Evolutionary conservation across 2,329 filamentous ascomycete genomes (phyloP).

Genomic region (Fusarium vanettenii): DNA sequence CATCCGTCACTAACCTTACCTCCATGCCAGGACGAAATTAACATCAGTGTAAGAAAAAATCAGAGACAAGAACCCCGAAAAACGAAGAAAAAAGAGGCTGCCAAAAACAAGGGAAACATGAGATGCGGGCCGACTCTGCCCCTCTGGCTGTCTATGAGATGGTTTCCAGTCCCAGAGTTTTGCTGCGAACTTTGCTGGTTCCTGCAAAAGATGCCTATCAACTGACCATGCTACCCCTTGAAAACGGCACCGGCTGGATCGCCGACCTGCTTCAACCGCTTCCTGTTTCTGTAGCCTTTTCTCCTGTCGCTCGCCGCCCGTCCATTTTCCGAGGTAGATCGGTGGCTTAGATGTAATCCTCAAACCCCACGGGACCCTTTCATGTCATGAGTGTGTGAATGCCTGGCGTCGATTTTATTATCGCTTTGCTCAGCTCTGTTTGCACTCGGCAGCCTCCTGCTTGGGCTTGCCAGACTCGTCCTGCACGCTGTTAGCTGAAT

Average conservation of each 20-base stretch:
- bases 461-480: slow-evolving; percentile 91
- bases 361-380: slow-evolving; percentile 38
- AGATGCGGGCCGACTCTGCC: slow-evolving; percentile 40
- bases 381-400: slow-evolving; percentile 41
- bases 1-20: slow-evolving; percentile 42
- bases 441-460: slow-evolving; percentile 95
- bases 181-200: slow-evolving; percentile 37
- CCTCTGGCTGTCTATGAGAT: slow-evolving; percentile 44
- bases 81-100: slow-evolving; percentile 39
- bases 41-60: slow-evolving; percentile 28
- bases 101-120: slow-evolving; percentile 41
- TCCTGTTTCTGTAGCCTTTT: slow-evolving; percentile 45
- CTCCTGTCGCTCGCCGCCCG: slow-evolving; percentile 37
- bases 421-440: slow-evolving; percentile 79
- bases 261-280: slow-evolving; percentile 42
- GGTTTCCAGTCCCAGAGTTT: slow-evolving; percentile 41
- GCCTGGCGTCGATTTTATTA: slow-evolving; percentile 51
- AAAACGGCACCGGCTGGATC: slow-evolving; percentile 42
- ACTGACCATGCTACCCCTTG: slow-evolving; percentile 43
- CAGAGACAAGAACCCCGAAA: slow-evolving; percentile 36
- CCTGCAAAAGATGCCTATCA: slow-evolving; percentile 44
- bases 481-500: slow-evolving; percentile 56
- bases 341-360: slow-evolving; percentile 40
- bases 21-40: slow-evolving; percentile 40
- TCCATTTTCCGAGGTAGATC: slow-evolving; percentile 32